Evolutionary conservation across 1,284 basidiomycete genomes (phyloP), one percentile per base, ranked within the genome.

Genomic region (Naganishia cerealis): DNA sequence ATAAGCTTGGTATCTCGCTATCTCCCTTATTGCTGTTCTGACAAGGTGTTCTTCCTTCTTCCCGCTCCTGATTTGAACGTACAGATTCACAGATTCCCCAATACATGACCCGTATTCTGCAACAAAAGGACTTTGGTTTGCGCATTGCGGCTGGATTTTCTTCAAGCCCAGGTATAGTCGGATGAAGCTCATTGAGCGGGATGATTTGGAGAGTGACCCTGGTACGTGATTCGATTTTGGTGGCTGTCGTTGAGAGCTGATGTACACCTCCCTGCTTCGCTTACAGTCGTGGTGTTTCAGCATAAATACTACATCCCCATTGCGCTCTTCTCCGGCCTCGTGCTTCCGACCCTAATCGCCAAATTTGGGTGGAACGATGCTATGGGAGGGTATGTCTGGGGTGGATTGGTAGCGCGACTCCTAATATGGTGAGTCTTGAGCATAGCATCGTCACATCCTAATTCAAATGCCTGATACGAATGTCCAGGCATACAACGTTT

Each of bases 71-170:
- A 15, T 58, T 54, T 46, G 52, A 8, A 50, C 15, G 21, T 36
- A 7, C 68, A 78, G 88, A 72, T 90, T 87, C 76, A 90, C 88
- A n/a, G 88, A 90, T 77, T 87, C 88, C 74, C 85, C 85, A 3
- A 74, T 84, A 15, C 87, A 90, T 73, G 89, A 91, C 74, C 89
- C 89, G 8, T 91, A 91, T 75, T 83, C 88, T 6, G 90, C 89
- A 0, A 89, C 88, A 0, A 83, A 84, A 50, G 90, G 90, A 0
- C 78, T 91, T 0, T 82, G 88, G 65, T 90, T 86, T 75, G 87
- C 89, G 5, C 90, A 91, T 72, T 86, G 90, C 82, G 90, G 90
- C 10, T 92, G 90, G 90, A 91, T 91, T 74, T 91, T 91, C 76
- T 87, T 83, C 80, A 90, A 90, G 75, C 86, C 88, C 0, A 84